Evolutionary conservation across 2,329 filamentous ascomycete species (phyloP), one percentile per base, ranked within the genome.

Genomic region (Davidsoniella neocaledoniae): DNA sequence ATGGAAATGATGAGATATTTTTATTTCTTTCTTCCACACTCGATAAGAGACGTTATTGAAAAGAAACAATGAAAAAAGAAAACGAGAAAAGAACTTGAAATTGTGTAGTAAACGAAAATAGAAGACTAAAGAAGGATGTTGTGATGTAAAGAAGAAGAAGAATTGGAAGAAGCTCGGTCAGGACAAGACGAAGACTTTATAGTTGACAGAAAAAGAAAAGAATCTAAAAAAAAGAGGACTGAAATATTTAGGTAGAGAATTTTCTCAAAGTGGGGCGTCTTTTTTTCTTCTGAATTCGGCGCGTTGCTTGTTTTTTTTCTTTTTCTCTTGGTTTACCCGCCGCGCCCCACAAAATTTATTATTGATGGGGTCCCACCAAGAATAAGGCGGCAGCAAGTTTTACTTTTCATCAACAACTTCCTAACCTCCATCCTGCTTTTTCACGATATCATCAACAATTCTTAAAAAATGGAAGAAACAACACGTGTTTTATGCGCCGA

Each of bases 191-290:
- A 12, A 38, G 43, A 46, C 9, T 46, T 36, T 46, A 29, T 46
- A 33, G 40, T 48, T 10, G 14, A n/a, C 23, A 43, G 33, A 36
- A 43, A 36, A 48, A 9, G 14, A 43, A 42, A 36, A 46, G 8
- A 33, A 45, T n/a, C 5, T 26, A 7, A n/a, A 46, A 39, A 21
- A 16, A 23, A 17, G 25, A 46, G 21, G 44, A 46, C 14, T 23
- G 23, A 16, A 26, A 16, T 17, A 17, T 9, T 17, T 21, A 43
- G 19, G 17, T 29, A 49, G 39, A 49, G 42, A 37, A 41, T 37
- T 37, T 33, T 29, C 21, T 23, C 10, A 25, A 29, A 48, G 50
- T 48, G 50, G 50, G 50, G 45, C 44, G 39, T 48, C 19, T n/a
- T 33, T 33, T n/a, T 42, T 4, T 43, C 29, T 12, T 33, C 29